A percentile compares a stretch with the other conserved stretches of the same genome.
Evolutionary conservation across 148 eudicot species (phyloP).

Genomic region (Amaranthus hypochondriacus): DNA sequence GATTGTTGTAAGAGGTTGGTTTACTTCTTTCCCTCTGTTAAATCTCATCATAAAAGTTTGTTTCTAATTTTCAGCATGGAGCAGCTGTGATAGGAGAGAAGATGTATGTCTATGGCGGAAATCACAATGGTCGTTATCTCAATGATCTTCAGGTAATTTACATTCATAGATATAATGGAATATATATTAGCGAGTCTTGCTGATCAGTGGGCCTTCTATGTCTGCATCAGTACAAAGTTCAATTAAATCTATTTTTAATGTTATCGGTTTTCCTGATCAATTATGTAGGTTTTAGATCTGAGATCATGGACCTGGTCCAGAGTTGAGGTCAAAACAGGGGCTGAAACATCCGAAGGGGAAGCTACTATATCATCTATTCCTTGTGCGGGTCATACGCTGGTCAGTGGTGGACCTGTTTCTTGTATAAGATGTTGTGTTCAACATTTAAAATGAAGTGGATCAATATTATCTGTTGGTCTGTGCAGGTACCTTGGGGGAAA

Average conservation of each 20-base stretch:
- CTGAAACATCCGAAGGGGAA: slow-evolving; percentile 42
- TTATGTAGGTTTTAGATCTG: slow-evolving; percentile 72
- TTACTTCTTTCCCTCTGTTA: background rate
- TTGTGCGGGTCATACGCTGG: slow-evolving; percentile 94
- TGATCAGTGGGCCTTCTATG: background rate
- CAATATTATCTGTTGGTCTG: slow-evolving; percentile 9
- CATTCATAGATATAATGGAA: background rate
- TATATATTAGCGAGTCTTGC: background rate
- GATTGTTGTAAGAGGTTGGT: background rate
- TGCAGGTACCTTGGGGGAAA: slow-evolving; percentile 90
- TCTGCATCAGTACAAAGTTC: background rate
- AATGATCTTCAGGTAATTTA: slow-evolving; percentile 86
- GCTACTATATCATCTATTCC: slow-evolving; percentile 48
- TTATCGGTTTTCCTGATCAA: slow-evolving; percentile 13
- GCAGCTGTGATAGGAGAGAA: slow-evolving; percentile 89
- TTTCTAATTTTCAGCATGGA: slow-evolving; percentile 66
- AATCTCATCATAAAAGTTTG: slow-evolving; percentile 10
- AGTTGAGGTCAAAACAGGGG: slow-evolving; percentile 60
- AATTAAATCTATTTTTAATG: background rate
- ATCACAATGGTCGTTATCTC: slow-evolving; percentile 97
- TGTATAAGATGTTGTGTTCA: slow-evolving; percentile 3
- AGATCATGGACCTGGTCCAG: slow-evolving; percentile 94
- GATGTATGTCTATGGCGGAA: slow-evolving; percentile 94
- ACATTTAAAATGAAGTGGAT: background rate
- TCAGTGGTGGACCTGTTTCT: slow-evolving; percentile 34